Percentiles rank a stretch among this genome's conserved stretches.
phyloP scores from a whole-genome alignment of 2,329 filamentous ascomycete genomes.

The Chrysoporthe puriensis region DNA sequence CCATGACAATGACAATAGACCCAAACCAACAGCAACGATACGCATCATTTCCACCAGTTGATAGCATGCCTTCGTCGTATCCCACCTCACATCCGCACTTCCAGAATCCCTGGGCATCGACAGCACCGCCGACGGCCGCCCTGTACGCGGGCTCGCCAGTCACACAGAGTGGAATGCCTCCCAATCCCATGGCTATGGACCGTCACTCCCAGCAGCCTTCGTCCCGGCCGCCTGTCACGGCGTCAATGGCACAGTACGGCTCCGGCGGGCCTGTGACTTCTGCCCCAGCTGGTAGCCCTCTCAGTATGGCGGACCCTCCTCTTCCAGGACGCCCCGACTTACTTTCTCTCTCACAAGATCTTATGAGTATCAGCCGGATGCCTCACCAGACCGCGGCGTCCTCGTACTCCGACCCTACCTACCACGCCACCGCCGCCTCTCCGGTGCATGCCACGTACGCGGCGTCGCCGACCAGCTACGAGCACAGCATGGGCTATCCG shows the following conservation, averaged over 20 bases:
- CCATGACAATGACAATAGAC: slow-evolving; percentile 96
- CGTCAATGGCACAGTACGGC: slow-evolving; percentile 71
- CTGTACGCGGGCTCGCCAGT: slow-evolving; percentile 59
- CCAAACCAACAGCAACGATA: slow-evolving; percentile 78
- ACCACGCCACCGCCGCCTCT: slow-evolving; percentile 66
- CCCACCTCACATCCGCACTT: slow-evolving; percentile 71
- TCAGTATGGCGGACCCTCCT: slow-evolving; percentile 57
- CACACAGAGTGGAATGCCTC: slow-evolving; percentile 57
- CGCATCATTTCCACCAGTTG: slow-evolving; percentile 75
- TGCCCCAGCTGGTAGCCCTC: slow-evolving; percentile 73
- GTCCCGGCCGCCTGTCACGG: slow-evolving; percentile 59
- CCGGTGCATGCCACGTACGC: slow-evolving; percentile 68
- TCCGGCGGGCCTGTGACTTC: slow-evolving; percentile 70
- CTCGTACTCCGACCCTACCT: slow-evolving; percentile 71
- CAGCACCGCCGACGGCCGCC: slow-evolving; percentile 56
- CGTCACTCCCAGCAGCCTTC: slow-evolving; percentile 50
- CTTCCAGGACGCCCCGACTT: slow-evolving; percentile 67
- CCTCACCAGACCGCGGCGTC: slow-evolving; percentile 61
- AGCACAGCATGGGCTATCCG: slow-evolving; percentile 72
- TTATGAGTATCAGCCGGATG: slow-evolving; percentile 69
- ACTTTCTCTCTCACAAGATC: slow-evolving; percentile 75
- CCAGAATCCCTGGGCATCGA: slow-evolving; percentile 82
- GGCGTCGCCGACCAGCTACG: slow-evolving; percentile 72
- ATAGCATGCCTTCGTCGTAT: slow-evolving; percentile 71
- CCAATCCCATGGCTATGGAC: slow-evolving; percentile 61